phyloP scores from a whole-genome alignment of 169 alveolate genomes.

The Hammondia hammondi region DNA sequence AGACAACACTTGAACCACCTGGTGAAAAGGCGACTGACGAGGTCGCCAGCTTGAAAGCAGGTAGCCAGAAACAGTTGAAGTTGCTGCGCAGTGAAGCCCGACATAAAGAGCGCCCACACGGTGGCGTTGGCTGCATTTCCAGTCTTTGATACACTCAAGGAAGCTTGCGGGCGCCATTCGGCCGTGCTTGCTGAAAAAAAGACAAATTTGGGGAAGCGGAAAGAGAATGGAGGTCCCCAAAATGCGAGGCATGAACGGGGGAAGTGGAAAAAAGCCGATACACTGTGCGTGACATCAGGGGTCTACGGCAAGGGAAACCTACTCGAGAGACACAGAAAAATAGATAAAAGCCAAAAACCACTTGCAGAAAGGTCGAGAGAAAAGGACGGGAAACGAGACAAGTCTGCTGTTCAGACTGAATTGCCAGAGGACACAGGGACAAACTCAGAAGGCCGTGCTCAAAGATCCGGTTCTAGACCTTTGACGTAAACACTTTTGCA shows the following conservation, averaged over 20 bases:
- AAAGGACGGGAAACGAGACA: too few species aligned
- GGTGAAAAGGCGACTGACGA: neutral
- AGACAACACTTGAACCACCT: neutral
- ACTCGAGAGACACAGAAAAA: too few species aligned
- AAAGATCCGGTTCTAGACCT: too few species aligned
- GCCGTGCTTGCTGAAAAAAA: neutral
- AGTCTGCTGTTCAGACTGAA: too few species aligned
- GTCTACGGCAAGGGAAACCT: too few species aligned
- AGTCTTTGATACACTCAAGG: neutral
- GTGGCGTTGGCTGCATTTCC: neutral
- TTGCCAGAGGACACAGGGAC: too few species aligned
- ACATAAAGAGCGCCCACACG: neutral
- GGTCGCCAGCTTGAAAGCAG: conserved; percentile 14
- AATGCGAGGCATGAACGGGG: neutral
- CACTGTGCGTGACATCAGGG: too few species aligned
- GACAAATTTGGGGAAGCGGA: neutral
- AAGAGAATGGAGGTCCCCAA: neutral
- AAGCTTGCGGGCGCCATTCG: neutral
- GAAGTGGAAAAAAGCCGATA: neutral
- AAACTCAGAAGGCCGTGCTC: too few species aligned
- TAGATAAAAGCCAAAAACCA: too few species aligned
- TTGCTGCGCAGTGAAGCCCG: conserved; percentile 24
- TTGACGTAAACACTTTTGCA: too few species aligned
- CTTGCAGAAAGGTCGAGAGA: too few species aligned
- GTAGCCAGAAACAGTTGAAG: conserved; percentile 3